phyloP scores from a whole-genome alignment of 495 filamentous ascomycete genomes.

The Penicillium flavigenum region DNA sequence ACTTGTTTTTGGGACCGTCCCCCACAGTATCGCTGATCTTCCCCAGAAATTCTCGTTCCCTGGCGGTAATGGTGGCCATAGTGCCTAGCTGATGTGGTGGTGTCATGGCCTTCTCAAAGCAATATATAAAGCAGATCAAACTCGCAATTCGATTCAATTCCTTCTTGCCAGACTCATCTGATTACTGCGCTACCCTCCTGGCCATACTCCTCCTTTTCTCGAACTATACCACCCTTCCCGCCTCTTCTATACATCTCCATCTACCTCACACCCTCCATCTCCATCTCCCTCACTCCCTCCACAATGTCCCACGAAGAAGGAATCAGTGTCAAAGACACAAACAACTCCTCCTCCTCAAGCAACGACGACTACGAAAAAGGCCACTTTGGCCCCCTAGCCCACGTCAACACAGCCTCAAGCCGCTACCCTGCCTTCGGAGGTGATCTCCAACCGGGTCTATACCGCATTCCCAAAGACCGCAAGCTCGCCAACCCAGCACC shows the following conservation, averaged over 20 bases:
- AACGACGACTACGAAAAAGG: slow-evolving; percentile 1
- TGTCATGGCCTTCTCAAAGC: not conserved
- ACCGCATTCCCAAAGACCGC: slow-evolving; percentile 61
- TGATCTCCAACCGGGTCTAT: slow-evolving; percentile 86
- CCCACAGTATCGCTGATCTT: slow-evolving; percentile 7
- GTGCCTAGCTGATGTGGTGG: not conserved
- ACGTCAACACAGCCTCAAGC: slow-evolving; percentile 58
- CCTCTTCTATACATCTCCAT: not conserved
- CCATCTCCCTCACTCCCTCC: not conserved
- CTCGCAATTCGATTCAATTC: not conserved
- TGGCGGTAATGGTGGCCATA: not conserved
- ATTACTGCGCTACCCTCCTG: not conserved
- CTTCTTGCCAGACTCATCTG: not conserved
- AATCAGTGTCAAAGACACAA: slow-evolving; percentile 11
- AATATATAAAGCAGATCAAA: slow-evolving; percentile 3
- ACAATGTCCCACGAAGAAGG: slow-evolving; percentile 10
- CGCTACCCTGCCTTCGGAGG: slow-evolving; percentile 80
- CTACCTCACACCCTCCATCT: not conserved
- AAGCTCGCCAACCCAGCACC: slow-evolving; percentile 81
- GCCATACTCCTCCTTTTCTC: not conserved
- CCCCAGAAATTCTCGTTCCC: not conserved
- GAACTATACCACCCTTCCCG: not conserved
- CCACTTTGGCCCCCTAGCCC: slow-evolving; percentile 56
- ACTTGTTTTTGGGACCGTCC: slow-evolving; percentile 3
- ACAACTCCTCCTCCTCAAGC: not conserved